Conservation (phyloP, 2,329 filamentous ascomycete species). For the Colletotrichum tofieldiae region DNA sequence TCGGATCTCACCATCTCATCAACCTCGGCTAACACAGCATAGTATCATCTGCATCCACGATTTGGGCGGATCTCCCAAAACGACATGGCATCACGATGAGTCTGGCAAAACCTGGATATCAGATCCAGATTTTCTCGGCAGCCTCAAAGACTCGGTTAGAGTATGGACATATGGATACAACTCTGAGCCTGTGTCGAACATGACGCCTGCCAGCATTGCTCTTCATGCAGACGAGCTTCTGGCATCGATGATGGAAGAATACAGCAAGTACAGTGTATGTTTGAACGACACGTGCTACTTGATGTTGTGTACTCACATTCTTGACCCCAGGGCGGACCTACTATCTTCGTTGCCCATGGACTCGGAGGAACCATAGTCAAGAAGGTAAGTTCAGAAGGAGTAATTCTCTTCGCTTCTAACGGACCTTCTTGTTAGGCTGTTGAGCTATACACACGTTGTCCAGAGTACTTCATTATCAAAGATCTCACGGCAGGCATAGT, state of each 20-base stretch:
- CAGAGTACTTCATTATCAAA: constrained; percentile 34
- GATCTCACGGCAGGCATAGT: constrained; percentile 42
- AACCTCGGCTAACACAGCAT: constrained; percentile 42
- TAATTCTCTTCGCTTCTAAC: neutral
- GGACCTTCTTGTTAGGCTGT: neutral
- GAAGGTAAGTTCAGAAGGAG: constrained; percentile 38
- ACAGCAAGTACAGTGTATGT: constrained; percentile 28
- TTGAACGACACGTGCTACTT: too few species aligned
- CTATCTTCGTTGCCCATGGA: constrained; percentile 48
- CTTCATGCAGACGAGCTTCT: constrained; percentile 47
- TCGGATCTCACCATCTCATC: neutral
- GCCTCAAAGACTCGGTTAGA: constrained; percentile 40
- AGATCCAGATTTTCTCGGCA: constrained; percentile 46
- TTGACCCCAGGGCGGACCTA: constrained; percentile 39
- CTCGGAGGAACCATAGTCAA: constrained; percentile 48
- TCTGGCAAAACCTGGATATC: constrained; percentile 48
- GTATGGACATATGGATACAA: constrained; percentile 47
- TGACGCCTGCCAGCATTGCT: constrained; percentile 46
- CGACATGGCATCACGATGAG: constrained; percentile 46
- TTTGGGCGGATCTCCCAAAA: constrained; percentile 43
- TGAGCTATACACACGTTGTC: neutral
- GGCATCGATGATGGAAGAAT: constrained; percentile 18
- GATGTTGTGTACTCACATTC: constrained; percentile 1
- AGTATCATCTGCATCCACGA: constrained; percentile 48
- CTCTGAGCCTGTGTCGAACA: constrained; percentile 45